Evolutionary conservation across 352 stramenopile species (phyloP).

Genomic region (Halophytophthora batemanensis): DNA sequence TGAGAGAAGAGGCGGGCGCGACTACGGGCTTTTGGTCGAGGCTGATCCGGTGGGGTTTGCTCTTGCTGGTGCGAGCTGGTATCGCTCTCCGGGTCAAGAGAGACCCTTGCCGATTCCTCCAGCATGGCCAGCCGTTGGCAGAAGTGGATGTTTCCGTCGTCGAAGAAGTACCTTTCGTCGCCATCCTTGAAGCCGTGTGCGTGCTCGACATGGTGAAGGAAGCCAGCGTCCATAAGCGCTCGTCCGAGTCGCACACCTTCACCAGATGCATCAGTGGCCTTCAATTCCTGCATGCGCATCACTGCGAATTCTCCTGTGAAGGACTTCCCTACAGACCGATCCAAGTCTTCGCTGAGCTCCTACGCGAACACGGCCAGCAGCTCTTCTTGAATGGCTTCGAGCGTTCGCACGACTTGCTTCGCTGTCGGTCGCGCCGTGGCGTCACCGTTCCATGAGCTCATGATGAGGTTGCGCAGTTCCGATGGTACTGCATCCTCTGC

Average conservation of each 20-base stretch:
- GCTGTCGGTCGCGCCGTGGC: slow-evolving; percentile 44
- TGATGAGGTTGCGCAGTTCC: slow-evolving; percentile 57
- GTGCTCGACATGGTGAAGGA: slow-evolving; percentile 53
- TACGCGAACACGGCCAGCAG: slow-evolving; percentile 38
- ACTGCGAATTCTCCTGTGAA: slow-evolving; percentile 29
- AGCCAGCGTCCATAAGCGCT: slow-evolving; percentile 56
- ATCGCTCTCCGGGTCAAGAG: slow-evolving; percentile 27
- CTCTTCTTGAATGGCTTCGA: slow-evolving; percentile 71
- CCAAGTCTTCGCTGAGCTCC: slow-evolving; percentile 43
- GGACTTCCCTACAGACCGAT: slow-evolving; percentile 25
- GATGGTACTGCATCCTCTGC: slow-evolving; percentile 20
- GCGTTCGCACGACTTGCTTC: slow-evolving; percentile 33
- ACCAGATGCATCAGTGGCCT: slow-evolving; percentile 15
- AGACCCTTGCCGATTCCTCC: slow-evolving; percentile 20
- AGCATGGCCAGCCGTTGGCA: slow-evolving; percentile 42
- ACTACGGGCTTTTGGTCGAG: slow-evolving; percentile 14
- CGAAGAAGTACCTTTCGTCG: slow-evolving; percentile 48
- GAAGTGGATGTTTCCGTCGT: slow-evolving; percentile 38
- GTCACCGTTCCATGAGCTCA: slow-evolving; percentile 50
- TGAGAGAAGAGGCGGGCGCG: slow-evolving; percentile 22
- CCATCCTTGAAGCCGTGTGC: slow-evolving; percentile 30
- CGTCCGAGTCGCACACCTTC: slow-evolving; percentile 50
- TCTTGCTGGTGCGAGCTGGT: background rate
- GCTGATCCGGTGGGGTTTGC: background rate
- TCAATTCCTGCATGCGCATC: slow-evolving; percentile 35